Conservation (phyloP, 371 early-diverging fungal genomes). For the Gilbertella persicaria region DNA sequence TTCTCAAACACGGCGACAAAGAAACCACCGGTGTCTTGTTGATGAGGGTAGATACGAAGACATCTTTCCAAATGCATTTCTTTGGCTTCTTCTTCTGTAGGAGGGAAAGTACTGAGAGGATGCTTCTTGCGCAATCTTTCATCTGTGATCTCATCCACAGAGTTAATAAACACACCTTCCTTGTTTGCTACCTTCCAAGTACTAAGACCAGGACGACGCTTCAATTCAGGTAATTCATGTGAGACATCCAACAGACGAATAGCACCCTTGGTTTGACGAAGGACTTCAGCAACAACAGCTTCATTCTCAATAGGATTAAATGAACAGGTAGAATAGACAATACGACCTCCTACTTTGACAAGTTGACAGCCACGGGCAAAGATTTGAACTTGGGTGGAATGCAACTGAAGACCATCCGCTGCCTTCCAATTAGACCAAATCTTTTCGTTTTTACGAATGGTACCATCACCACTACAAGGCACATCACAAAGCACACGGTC, state of each 20-base stretch:
- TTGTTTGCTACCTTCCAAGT: slow-evolving; percentile 87
- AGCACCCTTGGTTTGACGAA: slow-evolving; percentile 67
- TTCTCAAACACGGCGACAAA: slow-evolving; percentile 98
- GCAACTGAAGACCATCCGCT: slow-evolving; percentile 78
- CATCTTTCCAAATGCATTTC: slow-evolving; percentile 33
- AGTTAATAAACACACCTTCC: slow-evolving; percentile 57
- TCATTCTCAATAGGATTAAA: slow-evolving; percentile 98
- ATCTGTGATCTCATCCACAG: slow-evolving; percentile 59
- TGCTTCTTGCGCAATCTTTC: slow-evolving; percentile 47
- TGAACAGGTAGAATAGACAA: slow-evolving; percentile 99
- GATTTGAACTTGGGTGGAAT: slow-evolving; percentile 87
- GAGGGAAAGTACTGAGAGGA: slow-evolving; percentile 72
- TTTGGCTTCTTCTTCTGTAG: slow-evolving; percentile 60
- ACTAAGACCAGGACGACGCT: slow-evolving; percentile 76
- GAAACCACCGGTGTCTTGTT: slow-evolving; percentile 99
- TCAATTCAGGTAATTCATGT: slow-evolving; percentile 69
- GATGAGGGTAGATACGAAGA: slow-evolving; percentile 93
- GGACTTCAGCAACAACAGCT: slow-evolving; percentile 89
- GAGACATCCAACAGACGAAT: slow-evolving; percentile 86
- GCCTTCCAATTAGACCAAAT: slow-evolving; percentile 91
- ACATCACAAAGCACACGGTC: slow-evolving; percentile 98
- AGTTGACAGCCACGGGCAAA: slow-evolving; percentile 88
- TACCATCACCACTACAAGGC: slow-evolving; percentile 99
- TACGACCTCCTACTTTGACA: slow-evolving; percentile 88
- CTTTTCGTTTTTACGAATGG: slow-evolving; percentile 94